These are phyloP conservation scores for Neonectria ditissima DNA, from an alignment of 2,329 filamentous ascomycete genomes.

Conservation along the genomic window DNA sequence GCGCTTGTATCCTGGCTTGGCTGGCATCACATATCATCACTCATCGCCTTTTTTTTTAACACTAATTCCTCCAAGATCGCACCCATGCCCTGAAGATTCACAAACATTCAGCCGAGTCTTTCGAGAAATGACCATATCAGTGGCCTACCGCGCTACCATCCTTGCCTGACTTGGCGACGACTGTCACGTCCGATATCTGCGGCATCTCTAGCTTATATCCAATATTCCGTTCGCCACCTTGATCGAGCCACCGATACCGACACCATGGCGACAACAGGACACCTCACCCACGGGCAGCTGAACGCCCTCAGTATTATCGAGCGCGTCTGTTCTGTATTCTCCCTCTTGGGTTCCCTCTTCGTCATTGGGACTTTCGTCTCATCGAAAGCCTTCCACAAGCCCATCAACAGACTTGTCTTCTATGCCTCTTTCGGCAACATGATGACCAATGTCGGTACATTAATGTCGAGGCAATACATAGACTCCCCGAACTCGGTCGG, in stretches of 20 bases:
- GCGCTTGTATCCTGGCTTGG: neutral
- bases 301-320: conserved; percentile 71
- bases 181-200: neutral
- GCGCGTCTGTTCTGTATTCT: conserved; percentile 76
- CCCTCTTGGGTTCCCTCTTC: conserved; percentile 76
- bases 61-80: neutral
- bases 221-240: conserved; percentile 5
- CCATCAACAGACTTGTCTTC: conserved; percentile 88
- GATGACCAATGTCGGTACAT: conserved; percentile 79
- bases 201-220: neutral
- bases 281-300: conserved; percentile 54
- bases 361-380: conserved; percentile 77
- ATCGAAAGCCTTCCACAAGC: conserved; percentile 81
- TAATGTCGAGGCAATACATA: conserved; percentile 76
- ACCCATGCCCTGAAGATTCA: neutral
- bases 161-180: conserved; percentile 1
- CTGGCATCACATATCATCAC: conserved; percentile 8
- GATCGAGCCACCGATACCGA: conserved; percentile 1
- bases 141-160: neutral
- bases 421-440: conserved; percentile 87
- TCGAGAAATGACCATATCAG: conserved; percentile 17
- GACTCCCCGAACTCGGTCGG: conserved; percentile 59
- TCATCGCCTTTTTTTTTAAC: conserved; percentile 3
- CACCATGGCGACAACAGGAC: conserved; percentile 34
- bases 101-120: neutral